A percentile compares a stretch with the other conserved stretches of the same genome.
phyloP scores from a whole-genome alignment of 1,284 basidiomycete species.

The Tilletia setariae region DNA sequence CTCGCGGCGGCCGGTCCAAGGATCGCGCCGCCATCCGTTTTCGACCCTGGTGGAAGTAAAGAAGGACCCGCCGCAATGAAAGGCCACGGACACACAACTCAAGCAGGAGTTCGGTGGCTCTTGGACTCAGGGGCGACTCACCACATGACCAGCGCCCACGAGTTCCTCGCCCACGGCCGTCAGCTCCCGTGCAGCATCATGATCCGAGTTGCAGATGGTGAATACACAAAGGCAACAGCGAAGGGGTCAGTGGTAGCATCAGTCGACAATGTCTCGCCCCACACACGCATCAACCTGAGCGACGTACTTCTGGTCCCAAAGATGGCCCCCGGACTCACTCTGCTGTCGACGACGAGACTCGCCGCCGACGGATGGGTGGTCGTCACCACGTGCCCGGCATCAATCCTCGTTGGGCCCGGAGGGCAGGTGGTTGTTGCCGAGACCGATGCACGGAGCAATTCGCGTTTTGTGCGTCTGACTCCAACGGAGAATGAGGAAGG shows the following conservation, averaged over 20 bases:
- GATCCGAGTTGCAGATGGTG: not conserved
- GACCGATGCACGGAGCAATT: not conserved
- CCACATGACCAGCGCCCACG: not conserved
- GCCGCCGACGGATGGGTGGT: not conserved
- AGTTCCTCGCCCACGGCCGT: not conserved
- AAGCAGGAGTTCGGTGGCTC: not conserved
- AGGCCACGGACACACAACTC: too few species aligned
- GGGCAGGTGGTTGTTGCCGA: not conserved
- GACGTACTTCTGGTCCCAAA: not conserved
- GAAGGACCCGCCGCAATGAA: too few species aligned
- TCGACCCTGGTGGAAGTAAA: too few species aligned
- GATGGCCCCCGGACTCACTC: not conserved
- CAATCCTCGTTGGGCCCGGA: not conserved
- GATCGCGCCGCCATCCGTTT: too few species aligned
- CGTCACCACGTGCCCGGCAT: not conserved
- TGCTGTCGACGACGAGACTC: not conserved
- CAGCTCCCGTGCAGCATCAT: not conserved
- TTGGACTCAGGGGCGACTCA: conserved; percentile 4
- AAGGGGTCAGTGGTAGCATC: not conserved
- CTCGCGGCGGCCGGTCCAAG: too few species aligned
- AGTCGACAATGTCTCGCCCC: not conserved
- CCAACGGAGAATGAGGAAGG: not conserved
- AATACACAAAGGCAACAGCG: not conserved
- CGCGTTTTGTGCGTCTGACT: not conserved
- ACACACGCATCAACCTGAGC: not conserved